Evolutionary conservation across 495 filamentous ascomycete genomes (phyloP).

Genomic region (Aspergillus biplanus): DNA sequence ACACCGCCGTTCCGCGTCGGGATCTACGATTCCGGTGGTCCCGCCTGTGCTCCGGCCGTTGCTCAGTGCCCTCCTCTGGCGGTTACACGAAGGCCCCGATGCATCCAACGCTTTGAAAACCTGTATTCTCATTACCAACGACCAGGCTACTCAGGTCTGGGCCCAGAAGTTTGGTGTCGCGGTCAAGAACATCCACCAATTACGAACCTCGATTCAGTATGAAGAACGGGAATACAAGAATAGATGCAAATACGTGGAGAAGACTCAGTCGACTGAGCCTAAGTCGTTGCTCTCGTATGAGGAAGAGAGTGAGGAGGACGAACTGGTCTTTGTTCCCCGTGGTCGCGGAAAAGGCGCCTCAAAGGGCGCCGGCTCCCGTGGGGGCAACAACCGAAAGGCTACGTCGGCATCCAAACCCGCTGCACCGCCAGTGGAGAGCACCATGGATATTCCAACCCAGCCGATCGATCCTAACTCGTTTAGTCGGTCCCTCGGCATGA

Average conservation of each 20-base stretch:
- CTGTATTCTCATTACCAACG: constrained; percentile 63
- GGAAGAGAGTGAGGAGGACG: constrained; percentile 61
- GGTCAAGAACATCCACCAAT: constrained; percentile 61
- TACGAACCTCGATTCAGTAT: constrained; percentile 60
- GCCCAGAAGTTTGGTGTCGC: constrained; percentile 64
- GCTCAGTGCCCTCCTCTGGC: constrained; percentile 65
- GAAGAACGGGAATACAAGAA: constrained; percentile 64
- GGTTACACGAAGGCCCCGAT: constrained; percentile 54
- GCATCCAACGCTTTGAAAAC: constrained; percentile 43
- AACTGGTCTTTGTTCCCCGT: constrained; percentile 59
- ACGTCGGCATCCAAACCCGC: constrained; percentile 29
- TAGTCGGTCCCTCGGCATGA: constrained; percentile 43
- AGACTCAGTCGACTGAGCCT: constrained; percentile 44
- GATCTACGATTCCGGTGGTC: constrained; percentile 40
- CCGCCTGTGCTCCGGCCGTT: constrained; percentile 56
- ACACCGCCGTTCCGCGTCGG: constrained; percentile 45
- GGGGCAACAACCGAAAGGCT: constrained; percentile 33
- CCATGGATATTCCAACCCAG: constrained; percentile 50
- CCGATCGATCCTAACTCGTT: constrained; percentile 62
- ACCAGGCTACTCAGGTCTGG: constrained; percentile 56
- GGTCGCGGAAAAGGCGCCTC: constrained; percentile 46
- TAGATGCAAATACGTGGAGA: constrained; percentile 54
- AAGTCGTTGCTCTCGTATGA: constrained; percentile 51
- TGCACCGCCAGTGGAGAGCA: constrained; percentile 31
- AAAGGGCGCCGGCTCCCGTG: constrained; percentile 43